Evolutionary conservation across 805 yeast genomes (phyloP), one percentile per base, ranked within the genome.

Genomic region (Debaryomyces prosopidis): DNA sequence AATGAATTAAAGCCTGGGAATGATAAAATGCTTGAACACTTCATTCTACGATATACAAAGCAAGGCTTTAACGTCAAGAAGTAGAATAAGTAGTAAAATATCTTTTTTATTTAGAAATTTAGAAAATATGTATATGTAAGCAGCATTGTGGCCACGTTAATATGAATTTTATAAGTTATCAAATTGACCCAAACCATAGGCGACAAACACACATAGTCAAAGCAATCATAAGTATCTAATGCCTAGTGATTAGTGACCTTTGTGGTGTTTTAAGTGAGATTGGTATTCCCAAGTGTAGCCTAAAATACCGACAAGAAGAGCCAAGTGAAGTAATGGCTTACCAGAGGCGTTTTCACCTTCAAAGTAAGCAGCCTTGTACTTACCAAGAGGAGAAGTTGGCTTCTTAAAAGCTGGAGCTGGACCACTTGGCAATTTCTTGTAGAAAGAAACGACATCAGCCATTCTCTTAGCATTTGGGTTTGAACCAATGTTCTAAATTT

Each of bases 381-480:
- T 82, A 50, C 85, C 88, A 53, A 84, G 65, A 55, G 87, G 80
- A 51, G 86, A 83, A 54, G 78, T 69, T 49, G 76, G 68, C 62
- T 89, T 82, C 72, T 84, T 80, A 54, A 82, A 72, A 58, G 82
- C 82, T 55, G 92, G 84, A 50, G 96, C 95, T 48, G 85, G 75
- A 44, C 98, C 98, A 68, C 89, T 91, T 66, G 99, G 99, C 62
- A 92, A 82, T 59, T 89, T 84, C 77, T 92, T 88, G 87, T 92
- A 92, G 82, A 94, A 91, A 54, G 88, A 79, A 61, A 92, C 97
- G 62, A 92, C 96, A 69, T 88, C 87, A 57, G 89, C 85, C 85
- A 94, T 89, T 77, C 96, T 89, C 81, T 89, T 89, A 60, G 98
- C 98, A 62, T 92, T 87, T 63, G 97, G 97, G 76, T 90, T 89